Evolutionary conservation across 352 stramenopile species (phyloP).

Genomic region (Pythium guiyangense): DNA sequence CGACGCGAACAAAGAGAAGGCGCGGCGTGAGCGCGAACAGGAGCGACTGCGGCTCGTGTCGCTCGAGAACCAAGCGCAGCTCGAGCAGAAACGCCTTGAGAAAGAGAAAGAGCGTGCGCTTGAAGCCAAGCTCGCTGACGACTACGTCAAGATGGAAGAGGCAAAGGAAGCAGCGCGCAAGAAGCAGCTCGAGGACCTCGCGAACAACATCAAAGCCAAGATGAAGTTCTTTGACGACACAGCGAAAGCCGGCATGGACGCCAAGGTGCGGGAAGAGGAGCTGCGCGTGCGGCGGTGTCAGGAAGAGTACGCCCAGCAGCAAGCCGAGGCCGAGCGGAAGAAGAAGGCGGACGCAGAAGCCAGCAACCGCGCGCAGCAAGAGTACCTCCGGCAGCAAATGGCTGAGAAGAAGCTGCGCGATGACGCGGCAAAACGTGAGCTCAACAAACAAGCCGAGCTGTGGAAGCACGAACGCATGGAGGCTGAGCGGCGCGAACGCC

Average conservation of each 20-base stretch:
- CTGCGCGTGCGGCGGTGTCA: constrained; percentile 57
- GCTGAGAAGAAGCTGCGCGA: constrained; percentile 68
- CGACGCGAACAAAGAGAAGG: constrained; percentile 40
- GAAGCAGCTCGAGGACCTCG: constrained; percentile 68
- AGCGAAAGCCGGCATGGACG: constrained; percentile 59
- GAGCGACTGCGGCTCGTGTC: constrained; percentile 50
- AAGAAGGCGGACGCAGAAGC: constrained; percentile 49
- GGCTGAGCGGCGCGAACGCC: constrained; percentile 45
- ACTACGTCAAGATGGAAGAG: constrained; percentile 76
- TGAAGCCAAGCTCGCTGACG: constrained; percentile 58
- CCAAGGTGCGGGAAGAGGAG: constrained; percentile 60
- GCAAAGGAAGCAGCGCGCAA: constrained; percentile 54
- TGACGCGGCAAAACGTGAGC: constrained; percentile 38
- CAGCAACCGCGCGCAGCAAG: constrained; percentile 42
- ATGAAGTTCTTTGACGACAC: constrained; percentile 87
- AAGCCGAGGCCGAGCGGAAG: constrained; percentile 46
- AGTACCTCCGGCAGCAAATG: constrained; percentile 57
- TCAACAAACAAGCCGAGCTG: constrained; percentile 80
- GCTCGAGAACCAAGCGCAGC: constrained; percentile 56
- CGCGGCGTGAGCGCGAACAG: constrained; percentile 55
- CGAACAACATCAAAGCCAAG: constrained; percentile 67
- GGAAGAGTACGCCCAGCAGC: constrained; percentile 53
- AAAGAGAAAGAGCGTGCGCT: constrained; percentile 49
- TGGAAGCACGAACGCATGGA: constrained; percentile 65
- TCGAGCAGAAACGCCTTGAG: constrained; percentile 51